phyloP scores from a whole-genome alignment of 345 rosid species.

The Syzygium aqueum region DNA sequence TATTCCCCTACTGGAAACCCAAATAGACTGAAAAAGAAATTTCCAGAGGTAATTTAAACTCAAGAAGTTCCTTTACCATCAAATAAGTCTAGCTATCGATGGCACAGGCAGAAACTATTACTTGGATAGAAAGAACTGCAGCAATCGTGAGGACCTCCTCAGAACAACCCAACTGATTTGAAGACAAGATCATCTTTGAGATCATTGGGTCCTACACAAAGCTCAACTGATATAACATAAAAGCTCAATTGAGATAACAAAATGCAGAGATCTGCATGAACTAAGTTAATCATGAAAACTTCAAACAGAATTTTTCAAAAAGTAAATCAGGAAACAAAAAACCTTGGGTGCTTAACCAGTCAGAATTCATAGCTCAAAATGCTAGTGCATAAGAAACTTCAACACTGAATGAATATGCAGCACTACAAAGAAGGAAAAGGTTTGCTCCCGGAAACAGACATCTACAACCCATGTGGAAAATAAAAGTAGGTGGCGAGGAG shows the following conservation, averaged over 20 bases:
- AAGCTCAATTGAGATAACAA: neutral
- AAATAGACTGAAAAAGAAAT: constrained; percentile 50
- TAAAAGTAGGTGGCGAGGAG: neutral
- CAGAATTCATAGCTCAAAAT: neutral
- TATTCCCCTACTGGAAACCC: constrained; percentile 72
- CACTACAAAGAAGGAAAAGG: neutral
- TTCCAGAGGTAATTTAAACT: neutral
- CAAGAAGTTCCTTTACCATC: neutral
- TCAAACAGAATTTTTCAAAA: neutral
- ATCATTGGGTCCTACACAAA: constrained; percentile 78
- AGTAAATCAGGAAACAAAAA: neutral
- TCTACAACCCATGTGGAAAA: neutral
- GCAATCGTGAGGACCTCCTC: constrained; percentile 82
- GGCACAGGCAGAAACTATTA: constrained; percentile 7
- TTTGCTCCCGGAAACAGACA: neutral
- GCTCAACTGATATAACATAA: neutral
- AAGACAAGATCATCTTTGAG: constrained; percentile 91
- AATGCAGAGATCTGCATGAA: neutral
- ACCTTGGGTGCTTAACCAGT: neutral
- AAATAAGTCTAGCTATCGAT: neutral
- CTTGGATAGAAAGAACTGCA: constrained; percentile 87
- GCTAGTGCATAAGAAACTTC: neutral
- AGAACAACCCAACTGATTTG: constrained; percentile 81
- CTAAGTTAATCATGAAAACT: neutral
- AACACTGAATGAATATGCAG: neutral